Base-by-base conservation (phyloP, 2,329 filamentous ascomycete genomes). In the Fusarium domesticum region DNA sequence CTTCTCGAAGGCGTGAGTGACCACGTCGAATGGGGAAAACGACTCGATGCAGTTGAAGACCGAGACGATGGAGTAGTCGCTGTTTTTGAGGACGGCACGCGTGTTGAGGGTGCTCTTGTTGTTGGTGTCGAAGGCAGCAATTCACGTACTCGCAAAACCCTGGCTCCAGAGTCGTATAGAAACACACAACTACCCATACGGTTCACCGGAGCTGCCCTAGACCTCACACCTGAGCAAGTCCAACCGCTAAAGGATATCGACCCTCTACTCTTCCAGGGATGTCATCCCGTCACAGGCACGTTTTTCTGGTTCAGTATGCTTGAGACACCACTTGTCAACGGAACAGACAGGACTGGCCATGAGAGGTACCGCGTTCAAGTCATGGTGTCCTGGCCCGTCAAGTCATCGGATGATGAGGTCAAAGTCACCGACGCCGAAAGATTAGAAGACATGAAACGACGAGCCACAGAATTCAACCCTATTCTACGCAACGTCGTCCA, bases 211-310 rank as follows among this genome's bases (percentile, higher is more conserved):
- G 64, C 64, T 2, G 61, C 65, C 5, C 54, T 68, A 1, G 57
- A 67, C 38, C 60, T 74, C 45, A 68, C 63, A 1, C 59, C 66
- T 17, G 60, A 66, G 50, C 53, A 69, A 64, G 61, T 55, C 65
- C 50, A 57, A 63, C 53, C 66, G 6, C 61, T 76, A 6, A 64
- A 69, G n/a, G 65, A 63, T 1, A 69, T 80, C 18, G 76, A 81
- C 46, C 76, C 76, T 0, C 68, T 75, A 32, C 71, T 80, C 18
- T 77, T 81, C 54, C 74, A 79, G 45, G 77, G 74, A 3, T 67
- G 71, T 10, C 73, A 81, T 54, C 75, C 77, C 0, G 62, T 68
- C 4, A 75, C 72, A 1, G 70, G 72, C 37, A 69, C 68, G 16
- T 80, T 69, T 47, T 61, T 81, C 15, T 80, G 73, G 65, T 74